Evolutionary conservation across 2,329 filamentous ascomycete genomes (phyloP), one percentile per base, ranked within the genome.

Genomic region (Bipolaris sorokiniana): DNA sequence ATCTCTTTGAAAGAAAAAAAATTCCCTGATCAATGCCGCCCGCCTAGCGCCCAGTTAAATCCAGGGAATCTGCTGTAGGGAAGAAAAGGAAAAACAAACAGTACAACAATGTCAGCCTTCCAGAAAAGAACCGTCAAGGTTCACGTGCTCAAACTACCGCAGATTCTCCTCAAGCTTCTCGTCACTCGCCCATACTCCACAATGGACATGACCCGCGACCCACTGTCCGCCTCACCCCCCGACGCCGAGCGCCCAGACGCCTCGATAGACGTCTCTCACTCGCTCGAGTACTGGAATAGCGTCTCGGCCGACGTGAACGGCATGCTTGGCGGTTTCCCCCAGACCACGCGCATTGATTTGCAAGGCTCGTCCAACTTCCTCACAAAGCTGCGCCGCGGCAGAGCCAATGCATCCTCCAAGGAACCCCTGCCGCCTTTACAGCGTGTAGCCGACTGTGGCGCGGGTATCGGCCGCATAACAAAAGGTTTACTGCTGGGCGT

Each of bases 381-480:
- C 33, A 83, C 86, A 13, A 90, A 90, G 69, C 77, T 92, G 7
- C 77, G 80, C 23, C 64, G 66, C 16, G 63, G 70, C 36, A 76
- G 69, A 36, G 63, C 70, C 9, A 63, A 67, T 49, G 36, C 58
- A 15, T 36, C 57, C 16, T 31, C 62, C 33, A 70, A 65, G 44
- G 56, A 64, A 23, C 58, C 64, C 1, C 34, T 72, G 71, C 33
- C 72, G 16, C 70, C 66, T 26, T 66, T 82, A 10, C 56, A 63
- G 6, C 70, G 79, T n/a, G 83, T 79, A 2, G 83, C 82, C 13
- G 86, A 88, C 69, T 86, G 84, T 62, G 86, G 86, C 18, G 86
- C 86, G 0, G 86, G 93, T 0, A 96, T 97, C 55, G 94, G 93
- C 0, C 83, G 94, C 40, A 85, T 97, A 57, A 96, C 92, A 0